A percentile compares a stretch with the other conserved stretches of the same genome.
phyloP scores from a whole-genome alignment of 495 filamentous ascomycete species.

The Lasiosphaeria hispida region DNA sequence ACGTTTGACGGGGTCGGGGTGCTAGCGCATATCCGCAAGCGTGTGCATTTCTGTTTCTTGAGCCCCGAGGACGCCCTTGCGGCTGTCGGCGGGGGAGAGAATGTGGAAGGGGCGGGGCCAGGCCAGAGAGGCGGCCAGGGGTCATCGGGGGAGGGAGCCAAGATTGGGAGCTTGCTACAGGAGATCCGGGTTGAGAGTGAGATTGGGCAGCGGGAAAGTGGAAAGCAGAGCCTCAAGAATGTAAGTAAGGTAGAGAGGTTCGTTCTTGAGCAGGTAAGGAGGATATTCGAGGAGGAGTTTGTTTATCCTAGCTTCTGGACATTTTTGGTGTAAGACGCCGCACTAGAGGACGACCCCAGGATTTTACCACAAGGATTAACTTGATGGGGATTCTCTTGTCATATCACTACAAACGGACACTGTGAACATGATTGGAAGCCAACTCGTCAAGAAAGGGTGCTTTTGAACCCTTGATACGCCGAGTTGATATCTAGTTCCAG shows the following conservation, averaged over 20 bases:
- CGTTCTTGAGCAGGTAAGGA: constrained; percentile 90
- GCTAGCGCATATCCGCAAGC: constrained; percentile 79
- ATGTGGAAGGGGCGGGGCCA: constrained; percentile 21
- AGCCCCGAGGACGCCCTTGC: constrained; percentile 81
- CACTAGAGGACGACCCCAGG: background rate
- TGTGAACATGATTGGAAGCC: no score
- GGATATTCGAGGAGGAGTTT: constrained; percentile 97
- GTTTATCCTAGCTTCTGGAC: constrained; percentile 99
- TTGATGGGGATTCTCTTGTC: no score
- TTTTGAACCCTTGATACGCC: constrained; percentile 89
- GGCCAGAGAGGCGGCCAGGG: constrained; percentile 27
- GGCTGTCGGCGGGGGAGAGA: constrained; percentile 55
- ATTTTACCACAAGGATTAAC: background rate
- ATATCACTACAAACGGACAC: no score
- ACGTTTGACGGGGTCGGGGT: constrained; percentile 94
- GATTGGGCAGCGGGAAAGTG: constrained; percentile 86
- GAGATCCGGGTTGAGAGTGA: constrained; percentile 96
- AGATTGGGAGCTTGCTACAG: constrained; percentile 72
- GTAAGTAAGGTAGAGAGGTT: constrained; percentile 98
- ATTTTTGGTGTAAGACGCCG: constrained; percentile 67
- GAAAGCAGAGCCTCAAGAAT: constrained; percentile 94
- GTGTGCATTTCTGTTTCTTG: constrained; percentile 88
- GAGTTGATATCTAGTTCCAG: constrained; percentile 84
- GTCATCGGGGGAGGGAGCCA: constrained; percentile 15
- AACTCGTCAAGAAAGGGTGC: constrained; percentile 33